Percentiles rank a stretch among this genome's conserved stretches.
Evolutionary conservation across 1,284 basidiomycete genomes (phyloP).

Genomic region (Schizophyllum amplum): DNA sequence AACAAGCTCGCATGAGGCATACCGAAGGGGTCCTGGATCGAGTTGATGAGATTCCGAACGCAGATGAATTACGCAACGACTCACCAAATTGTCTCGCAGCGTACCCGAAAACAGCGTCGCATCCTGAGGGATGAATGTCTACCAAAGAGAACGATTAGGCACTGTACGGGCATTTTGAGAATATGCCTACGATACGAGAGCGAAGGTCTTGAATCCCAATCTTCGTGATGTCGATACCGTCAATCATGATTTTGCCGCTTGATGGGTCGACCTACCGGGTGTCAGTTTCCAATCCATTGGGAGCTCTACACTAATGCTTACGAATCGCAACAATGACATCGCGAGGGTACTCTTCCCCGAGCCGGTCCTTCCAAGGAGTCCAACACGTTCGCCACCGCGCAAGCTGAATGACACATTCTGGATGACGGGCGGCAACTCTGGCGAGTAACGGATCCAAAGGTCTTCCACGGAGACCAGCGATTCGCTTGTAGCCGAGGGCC

Average conservation of each 20-base stretch:
- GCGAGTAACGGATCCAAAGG: slow-evolving; percentile 62
- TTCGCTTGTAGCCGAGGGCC: slow-evolving; percentile 50
- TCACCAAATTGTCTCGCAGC: slow-evolving; percentile 69
- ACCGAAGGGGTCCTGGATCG: slow-evolving; percentile 14
- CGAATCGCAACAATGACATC: slow-evolving; percentile 82
- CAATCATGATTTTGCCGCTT: slow-evolving; percentile 34
- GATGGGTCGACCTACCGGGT: slow-evolving; percentile 61
- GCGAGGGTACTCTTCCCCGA: slow-evolving; percentile 79
- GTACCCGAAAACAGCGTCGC: slow-evolving; percentile 83
- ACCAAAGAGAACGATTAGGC: slow-evolving; percentile 2
- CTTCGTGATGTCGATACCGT: slow-evolving; percentile 39
- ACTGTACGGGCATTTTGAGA: background rate
- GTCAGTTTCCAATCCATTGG: background rate
- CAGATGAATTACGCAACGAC: background rate
- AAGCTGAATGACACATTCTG: slow-evolving; percentile 65
- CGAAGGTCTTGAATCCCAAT: slow-evolving; percentile 85
- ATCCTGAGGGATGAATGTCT: slow-evolving; percentile 83
- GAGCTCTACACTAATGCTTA: slow-evolving; percentile 30
- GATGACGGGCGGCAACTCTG: slow-evolving; percentile 70
- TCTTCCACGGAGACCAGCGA: slow-evolving; percentile 47
- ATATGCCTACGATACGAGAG: slow-evolving; percentile 50
- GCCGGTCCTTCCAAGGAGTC: slow-evolving; percentile 70
- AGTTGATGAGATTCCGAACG: background rate
- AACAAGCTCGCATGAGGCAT: background rate
- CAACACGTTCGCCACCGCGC: slow-evolving; percentile 59